Base-by-base conservation (phyloP, 192 early-diverging fungal species). In the Linnemannia zychae region DNA sequence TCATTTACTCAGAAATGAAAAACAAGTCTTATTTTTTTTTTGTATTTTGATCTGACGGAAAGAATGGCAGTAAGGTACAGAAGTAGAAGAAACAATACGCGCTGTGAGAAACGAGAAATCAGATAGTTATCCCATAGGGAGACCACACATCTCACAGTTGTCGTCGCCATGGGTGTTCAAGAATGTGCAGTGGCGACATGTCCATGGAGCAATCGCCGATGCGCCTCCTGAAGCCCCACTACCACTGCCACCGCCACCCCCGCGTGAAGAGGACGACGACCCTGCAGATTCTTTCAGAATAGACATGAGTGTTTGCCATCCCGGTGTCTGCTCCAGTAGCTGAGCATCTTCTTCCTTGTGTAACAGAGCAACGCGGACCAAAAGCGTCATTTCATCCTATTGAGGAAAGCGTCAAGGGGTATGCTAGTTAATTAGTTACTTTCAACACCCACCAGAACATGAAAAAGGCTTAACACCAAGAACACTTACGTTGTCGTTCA, bases 61-160 rank as follows among this genome's bases (percentile, higher is more conserved):
- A 28, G 28, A 31, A 31, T 15, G 31, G 13, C 7, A 31, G 28
- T 3, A 63, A 63, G 57, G 15, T 63, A 63, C 57, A 63, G 12
- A 24, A 31, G 28, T 13, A 24, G n/a, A 13, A 50, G 71, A 48
- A 4, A n/a, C 28, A n/a, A 15, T 11, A 31, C 24, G 52, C 28
- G 57, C 18, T 34, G 36, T 20, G n/a, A 50, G 60, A 66, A 47
- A 18, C 0, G 57, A 9, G 1, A 2, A 22, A 28, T 6, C 28
- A 33, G 4, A 7, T 20, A 36, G 7, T 85, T 85, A 85, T 72
- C 83, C 87, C 67, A 89, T 87, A 18, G 96, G 97, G 49, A 97
- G 88, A 28, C 93, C 95, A 82, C 97, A 97, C 90, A 97, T 95
- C 81, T 95, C 94, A 82, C 97, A 97, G 37, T 87, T 93, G 67